phyloP scores from a whole-genome alignment of 1,284 basidiomycete genomes.

The Moesziomyces sp. region DNA sequence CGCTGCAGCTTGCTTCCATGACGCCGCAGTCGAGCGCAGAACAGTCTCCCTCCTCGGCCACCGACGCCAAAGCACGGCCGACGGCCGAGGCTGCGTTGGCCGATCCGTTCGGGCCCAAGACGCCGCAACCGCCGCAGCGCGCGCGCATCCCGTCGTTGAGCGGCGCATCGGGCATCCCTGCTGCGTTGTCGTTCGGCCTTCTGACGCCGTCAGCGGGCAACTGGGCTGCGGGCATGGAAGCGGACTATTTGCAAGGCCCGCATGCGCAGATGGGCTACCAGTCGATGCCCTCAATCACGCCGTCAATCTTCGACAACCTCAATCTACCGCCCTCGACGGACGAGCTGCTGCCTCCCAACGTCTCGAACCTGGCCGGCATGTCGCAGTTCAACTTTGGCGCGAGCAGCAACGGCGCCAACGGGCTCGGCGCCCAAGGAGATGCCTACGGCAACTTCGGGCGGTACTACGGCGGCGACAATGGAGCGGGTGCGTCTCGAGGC shows the following conservation, averaged over 20 bases:
- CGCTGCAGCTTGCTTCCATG: conserved; percentile 38
- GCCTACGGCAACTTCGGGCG: conserved; percentile 17
- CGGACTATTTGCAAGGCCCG: conserved; percentile 26
- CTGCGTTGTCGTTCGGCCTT: conserved; percentile 34
- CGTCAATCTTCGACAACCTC: conserved; percentile 43
- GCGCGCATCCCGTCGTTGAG: conserved; percentile 30
- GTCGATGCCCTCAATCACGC: conserved; percentile 26
- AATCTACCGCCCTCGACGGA: conserved; percentile 12
- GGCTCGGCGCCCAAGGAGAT: conserved; percentile 6
- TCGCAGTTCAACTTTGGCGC: conserved; percentile 15
- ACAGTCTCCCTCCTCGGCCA: conserved; percentile 27
- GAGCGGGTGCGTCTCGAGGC: background rate
- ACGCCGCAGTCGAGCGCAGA: conserved; percentile 23
- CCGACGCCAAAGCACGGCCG: background rate
- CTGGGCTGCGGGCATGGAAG: conserved; percentile 15
- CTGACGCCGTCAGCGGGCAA: conserved; percentile 21
- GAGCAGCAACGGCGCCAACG: background rate
- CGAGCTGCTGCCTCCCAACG: conserved; percentile 13
- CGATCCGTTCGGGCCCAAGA: conserved; percentile 22
- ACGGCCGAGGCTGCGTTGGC: conserved; percentile 1
- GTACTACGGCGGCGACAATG: conserved; percentile 5
- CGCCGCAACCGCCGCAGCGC: conserved; percentile 18
- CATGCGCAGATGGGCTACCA: conserved; percentile 26
- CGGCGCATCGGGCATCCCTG: conserved; percentile 23
- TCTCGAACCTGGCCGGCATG: conserved; percentile 16